Base-by-base conservation (phyloP, 2,329 filamentous ascomycete genomes). In the Gnomoniopsis sp. region DNA sequence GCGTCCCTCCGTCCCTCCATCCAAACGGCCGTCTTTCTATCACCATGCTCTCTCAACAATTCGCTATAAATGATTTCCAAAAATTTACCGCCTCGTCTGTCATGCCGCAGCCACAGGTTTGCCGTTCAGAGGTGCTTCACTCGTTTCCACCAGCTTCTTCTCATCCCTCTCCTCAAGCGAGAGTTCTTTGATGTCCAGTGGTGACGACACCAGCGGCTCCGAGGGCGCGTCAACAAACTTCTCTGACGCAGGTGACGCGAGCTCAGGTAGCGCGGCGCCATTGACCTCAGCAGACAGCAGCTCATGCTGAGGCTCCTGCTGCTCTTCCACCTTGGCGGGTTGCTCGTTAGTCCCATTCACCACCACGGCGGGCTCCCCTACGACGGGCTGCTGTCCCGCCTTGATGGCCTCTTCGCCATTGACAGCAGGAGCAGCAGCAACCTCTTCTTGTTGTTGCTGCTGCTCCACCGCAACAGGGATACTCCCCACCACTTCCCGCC, bases 401-500 rank as follows among this genome's bases (percentile, higher is more conserved):
- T 22, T 60, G 52, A 2, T 49, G 6, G 15, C 19, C 44, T 57
- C 60, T 7, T 53, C 57, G 19, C 63, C 58, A 21, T 49, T 64
- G 1, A 55, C 48, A 1, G 52, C 61, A 3, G 58, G 57, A 12
- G 63, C 58, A 6, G 63, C 41, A 7, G 41, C 26, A 62, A 19
- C 41, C 52, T 59, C 60, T 36, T 54, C 52, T 12, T 55, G 49
- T 17, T 48, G 57, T 33, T 57, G 62, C 23, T 60, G 52, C 14
- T 44, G 57, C 43, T 23, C 36, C 41, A 64, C 66, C 44, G 62
- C 57, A n/a, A 59, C 41, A 22, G 78, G 76, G 11, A 86, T 70
- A 7, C 77, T 81, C 67, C 81, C 83, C 36, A 86, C 73, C 47
- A 72, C 70, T 66, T 81, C 79, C 15, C 69, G 67, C 58, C 80